Evolutionary conservation across 1,284 basidiomycete genomes (phyloP).

Genomic region (Puccinia coronata): DNA sequence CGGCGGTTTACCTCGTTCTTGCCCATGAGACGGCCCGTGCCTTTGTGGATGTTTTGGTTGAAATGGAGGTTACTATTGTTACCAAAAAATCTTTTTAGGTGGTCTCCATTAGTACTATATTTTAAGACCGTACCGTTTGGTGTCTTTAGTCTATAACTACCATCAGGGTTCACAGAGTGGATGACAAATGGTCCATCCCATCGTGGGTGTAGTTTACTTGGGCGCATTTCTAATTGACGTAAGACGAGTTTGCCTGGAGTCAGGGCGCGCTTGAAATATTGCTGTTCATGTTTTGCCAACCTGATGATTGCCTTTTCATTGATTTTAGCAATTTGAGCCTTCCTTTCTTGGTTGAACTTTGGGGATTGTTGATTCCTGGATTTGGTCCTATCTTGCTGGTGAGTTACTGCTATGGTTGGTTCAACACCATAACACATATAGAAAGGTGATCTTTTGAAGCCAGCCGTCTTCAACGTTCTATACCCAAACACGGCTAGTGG

Average conservation of each 20-base stretch:
- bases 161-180: neutral
- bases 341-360: neutral
- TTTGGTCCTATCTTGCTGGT: neutral
- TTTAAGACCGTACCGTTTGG: neutral
- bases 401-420: neutral
- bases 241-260: constrained; percentile 2
- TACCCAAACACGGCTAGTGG: constrained; percentile 14
- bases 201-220: constrained; percentile 9
- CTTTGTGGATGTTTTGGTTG: no score
- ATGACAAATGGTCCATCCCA: constrained; percentile 24
- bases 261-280: neutral
- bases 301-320: neutral
- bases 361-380: neutral
- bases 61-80: no score
- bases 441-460: constrained; percentile 7
- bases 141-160: neutral
- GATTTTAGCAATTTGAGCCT: neutral
- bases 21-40: no score
- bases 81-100: neutral
- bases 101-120: neutral
- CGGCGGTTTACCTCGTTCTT: neutral
- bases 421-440: constrained; percentile 18
- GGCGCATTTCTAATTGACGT: neutral
- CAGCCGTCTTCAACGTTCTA: neutral
- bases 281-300: neutral